These are phyloP conservation scores for Podospora australis DNA, from an alignment of 495 filamentous ascomycete genomes.

Conservation along the genomic window DNA sequence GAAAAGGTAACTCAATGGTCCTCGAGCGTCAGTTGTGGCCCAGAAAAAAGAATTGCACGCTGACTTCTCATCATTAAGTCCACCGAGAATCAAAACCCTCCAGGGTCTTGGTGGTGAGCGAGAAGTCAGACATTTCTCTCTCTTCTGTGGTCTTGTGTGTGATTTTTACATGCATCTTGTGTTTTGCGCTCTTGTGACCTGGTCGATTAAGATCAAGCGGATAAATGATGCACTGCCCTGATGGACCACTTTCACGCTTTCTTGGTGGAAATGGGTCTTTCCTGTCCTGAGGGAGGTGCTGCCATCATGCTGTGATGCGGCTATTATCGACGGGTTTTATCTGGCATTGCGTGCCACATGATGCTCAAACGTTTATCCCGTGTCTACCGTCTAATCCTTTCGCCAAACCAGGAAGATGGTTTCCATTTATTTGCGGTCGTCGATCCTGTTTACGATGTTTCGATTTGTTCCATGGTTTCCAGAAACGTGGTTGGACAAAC, in stretches of 20 bases:
- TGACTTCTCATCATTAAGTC: conserved; percentile 34
- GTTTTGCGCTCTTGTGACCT: neutral
- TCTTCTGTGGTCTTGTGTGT: conserved; percentile 2
- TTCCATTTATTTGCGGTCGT: conserved; percentile 13
- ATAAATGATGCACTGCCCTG: conserved; percentile 2
- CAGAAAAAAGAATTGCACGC: conserved; percentile 45
- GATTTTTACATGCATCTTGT: neutral
- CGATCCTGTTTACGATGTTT: conserved; percentile 11
- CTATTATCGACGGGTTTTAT: conserved; percentile 14
- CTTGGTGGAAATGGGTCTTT: no score
- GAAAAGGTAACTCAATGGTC: conserved; percentile 29
- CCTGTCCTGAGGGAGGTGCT: conserved; percentile 3
- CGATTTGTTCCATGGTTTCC: conserved; percentile 13
- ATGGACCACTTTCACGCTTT: conserved; percentile 8
- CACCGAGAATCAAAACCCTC: conserved; percentile 29
- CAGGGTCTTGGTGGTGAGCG: conserved; percentile 37
- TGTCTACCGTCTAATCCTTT: conserved; percentile 1
- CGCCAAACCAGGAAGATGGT: conserved; percentile 12
- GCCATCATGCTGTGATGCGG: conserved; percentile 3
- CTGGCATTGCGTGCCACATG: conserved; percentile 7
- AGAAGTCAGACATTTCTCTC: conserved; percentile 35
- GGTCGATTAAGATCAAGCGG: no score
- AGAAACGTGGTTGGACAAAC: conserved; percentile 17
- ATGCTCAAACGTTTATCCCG: conserved; percentile 14
- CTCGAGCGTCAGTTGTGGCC: conserved; percentile 42